Percentiles rank a stretch among this genome's conserved stretches.
Evolutionary conservation across 805 yeast genomes (phyloP).

Genomic region (Lipomyces oligophaga): DNA sequence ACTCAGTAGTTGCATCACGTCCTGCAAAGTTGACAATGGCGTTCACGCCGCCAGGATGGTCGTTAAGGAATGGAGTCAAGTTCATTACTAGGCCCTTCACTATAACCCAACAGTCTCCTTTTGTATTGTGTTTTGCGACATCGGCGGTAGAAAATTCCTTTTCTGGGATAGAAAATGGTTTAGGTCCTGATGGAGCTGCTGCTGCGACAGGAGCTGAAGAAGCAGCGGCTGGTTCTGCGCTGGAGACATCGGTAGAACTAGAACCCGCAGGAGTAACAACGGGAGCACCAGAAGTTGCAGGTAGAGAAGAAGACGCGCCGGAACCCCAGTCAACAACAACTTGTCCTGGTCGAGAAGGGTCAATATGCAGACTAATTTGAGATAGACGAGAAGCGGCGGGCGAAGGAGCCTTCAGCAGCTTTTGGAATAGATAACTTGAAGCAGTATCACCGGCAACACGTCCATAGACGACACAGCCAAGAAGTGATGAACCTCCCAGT

Average conservation of each 20-base stretch:
- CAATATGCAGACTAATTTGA: slow-evolving; percentile 43
- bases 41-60: slow-evolving; percentile 66
- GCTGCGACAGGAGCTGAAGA: slow-evolving; percentile 11
- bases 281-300: slow-evolving; percentile 10
- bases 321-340: slow-evolving; percentile 29
- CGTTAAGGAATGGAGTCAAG: slow-evolving; percentile 50
- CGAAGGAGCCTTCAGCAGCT: slow-evolving; percentile 34
- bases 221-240: slow-evolving; percentile 14
- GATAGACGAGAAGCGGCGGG: slow-evolving; percentile 41
- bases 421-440: slow-evolving; percentile 37
- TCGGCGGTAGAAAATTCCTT: slow-evolving; percentile 46
- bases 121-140: slow-evolving; percentile 45
- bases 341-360: slow-evolving; percentile 30
- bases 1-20: slow-evolving; percentile 65
- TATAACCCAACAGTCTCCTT: slow-evolving; percentile 71
- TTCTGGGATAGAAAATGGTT: slow-evolving; percentile 44
- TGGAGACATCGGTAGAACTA: slow-evolving; percentile 4
- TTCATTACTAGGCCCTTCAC: slow-evolving; percentile 66
- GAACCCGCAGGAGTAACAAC: slow-evolving; percentile 14
- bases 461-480: slow-evolving; percentile 57
- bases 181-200: slow-evolving; percentile 4
- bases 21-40: slow-evolving; percentile 74
- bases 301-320: slow-evolving; percentile 6
- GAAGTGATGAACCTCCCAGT: slow-evolving; percentile 52
- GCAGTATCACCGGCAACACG: slow-evolving; percentile 45